Evolutionary conservation across 345 rosid genomes (phyloP), one percentile per base, ranked within the genome.

Genomic region (Gossypium longicalyx): DNA sequence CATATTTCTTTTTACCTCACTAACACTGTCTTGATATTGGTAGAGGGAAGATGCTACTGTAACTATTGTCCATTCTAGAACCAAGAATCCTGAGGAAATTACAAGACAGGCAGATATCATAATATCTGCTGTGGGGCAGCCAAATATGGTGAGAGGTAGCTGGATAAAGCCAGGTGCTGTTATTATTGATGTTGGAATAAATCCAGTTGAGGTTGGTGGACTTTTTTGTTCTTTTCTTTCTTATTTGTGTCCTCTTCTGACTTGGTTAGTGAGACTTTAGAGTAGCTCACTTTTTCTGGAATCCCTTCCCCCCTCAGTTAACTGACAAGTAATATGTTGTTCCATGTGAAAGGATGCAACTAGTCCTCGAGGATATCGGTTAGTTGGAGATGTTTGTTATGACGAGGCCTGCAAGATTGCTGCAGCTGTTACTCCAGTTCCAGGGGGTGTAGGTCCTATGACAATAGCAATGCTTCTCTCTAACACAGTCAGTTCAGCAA

Each of bases 131-230:
- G 97, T 89, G 48, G 97, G 98, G 52, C 84, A 82, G 75, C 88
- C 97, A 41, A 86, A 88, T 78, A 90, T 92, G 98, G 97, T 90
- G 43, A 86, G 83, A 72, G 97, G 91, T 38, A 87, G 76, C 81
- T 90, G 98, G 97, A 89, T 94, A 49, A 94, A 94, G 76, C 97
- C 93, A 1, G 98, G 96, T 43, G 97, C 96, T 41, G 93, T 90
- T 65, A 71, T 93, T 19, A 91, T 93, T 25, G 96, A 90, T 78
- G 97, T 94, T n/a, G 96, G 98, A 75, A 94, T 89, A 76, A 94
- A 89, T 77, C 86, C 89, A 38, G 93, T 91, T 51, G 93, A 91
- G 89, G 95, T 73, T 1, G 84, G 80, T 65, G 25, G 17, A 44
- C 22, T 3, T 48, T 27, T 62, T 43, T 13, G 9, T 63, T 52